Evolutionary conservation across 495 filamentous ascomycete genomes (phyloP).

Genomic region (Paragyromitra xinjiangensis): DNA sequence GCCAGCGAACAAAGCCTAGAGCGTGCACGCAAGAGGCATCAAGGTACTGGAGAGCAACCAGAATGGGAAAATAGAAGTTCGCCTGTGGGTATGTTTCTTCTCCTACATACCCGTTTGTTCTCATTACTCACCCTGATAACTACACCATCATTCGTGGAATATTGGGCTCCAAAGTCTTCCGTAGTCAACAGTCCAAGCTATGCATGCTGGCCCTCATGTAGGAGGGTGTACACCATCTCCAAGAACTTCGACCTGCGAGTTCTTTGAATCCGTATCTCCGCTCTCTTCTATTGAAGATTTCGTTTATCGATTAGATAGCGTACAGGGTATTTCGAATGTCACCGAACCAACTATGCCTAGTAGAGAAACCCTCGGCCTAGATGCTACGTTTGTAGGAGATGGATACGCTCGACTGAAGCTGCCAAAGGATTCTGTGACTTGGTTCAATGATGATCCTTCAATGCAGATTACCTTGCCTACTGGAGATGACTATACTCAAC

Average conservation of each 20-base stretch:
- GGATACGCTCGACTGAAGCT: neutral
- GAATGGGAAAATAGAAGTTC: conserved; percentile 7
- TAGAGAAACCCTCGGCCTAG: neutral
- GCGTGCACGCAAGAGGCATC: conserved; percentile 12
- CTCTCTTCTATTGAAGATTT: neutral
- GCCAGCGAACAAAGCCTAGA: conserved; percentile 18
- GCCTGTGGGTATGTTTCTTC: conserved; percentile 8
- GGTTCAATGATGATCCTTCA: neutral
- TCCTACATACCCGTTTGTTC: neutral
- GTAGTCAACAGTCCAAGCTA: neutral
- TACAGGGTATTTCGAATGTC: too few relatives aligned
- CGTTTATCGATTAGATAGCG: neutral
- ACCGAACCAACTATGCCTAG: neutral
- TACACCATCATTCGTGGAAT: conserved; percentile 23
- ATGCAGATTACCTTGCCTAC: neutral
- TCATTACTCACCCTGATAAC: neutral
- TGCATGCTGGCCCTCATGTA: neutral
- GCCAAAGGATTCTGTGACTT: neutral
- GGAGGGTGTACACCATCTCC: neutral
- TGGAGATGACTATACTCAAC: neutral
- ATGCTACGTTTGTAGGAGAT: neutral
- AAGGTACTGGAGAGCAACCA: neutral
- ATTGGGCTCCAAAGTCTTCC: conserved; percentile 14
- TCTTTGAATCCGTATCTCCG: neutral
- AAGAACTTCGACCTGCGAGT: neutral